Conservation (phyloP, 2,329 filamentous ascomycete species). For the Botrytis sinoallii region DNA sequence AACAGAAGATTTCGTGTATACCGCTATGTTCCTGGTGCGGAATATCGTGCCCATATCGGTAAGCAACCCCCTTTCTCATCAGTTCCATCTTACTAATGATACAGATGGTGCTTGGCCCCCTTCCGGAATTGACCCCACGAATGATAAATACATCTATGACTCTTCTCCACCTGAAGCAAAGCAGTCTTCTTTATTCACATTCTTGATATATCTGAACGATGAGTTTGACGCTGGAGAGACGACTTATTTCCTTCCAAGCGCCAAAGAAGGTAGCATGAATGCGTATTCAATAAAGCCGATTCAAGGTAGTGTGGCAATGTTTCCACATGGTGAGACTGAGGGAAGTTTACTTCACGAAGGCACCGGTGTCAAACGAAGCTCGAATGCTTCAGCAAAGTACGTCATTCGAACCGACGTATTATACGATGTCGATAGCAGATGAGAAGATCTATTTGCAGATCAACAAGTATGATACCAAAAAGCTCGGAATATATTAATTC, state of each 20-base stretch:
- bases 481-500: not conserved
- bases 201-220: slow-evolving; percentile 67
- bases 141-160: slow-evolving; percentile 59
- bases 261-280: slow-evolving; percentile 62
- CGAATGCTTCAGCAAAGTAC: slow-evolving; percentile 56
- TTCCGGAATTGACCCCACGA: slow-evolving; percentile 55
- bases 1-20: slow-evolving; percentile 71
- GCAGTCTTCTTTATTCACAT: slow-evolving; percentile 67
- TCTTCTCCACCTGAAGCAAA: slow-evolving; percentile 55
- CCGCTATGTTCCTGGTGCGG: slow-evolving; percentile 68
- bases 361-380: slow-evolving; percentile 64
- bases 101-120: slow-evolving; percentile 68
- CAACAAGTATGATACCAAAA: not conserved
- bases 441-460: not conserved
- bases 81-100: slow-evolving; percentile 4
- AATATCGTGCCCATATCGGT: slow-evolving; percentile 66
- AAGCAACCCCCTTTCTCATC: slow-evolving; percentile 19
- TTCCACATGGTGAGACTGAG: slow-evolving; percentile 66
- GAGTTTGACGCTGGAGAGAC: slow-evolving; percentile 71
- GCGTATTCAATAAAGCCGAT: slow-evolving; percentile 67
- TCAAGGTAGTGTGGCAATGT: slow-evolving; percentile 66
- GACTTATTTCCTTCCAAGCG: slow-evolving; percentile 65
- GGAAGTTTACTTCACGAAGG: slow-evolving; percentile 67
- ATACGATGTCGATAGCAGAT: slow-evolving; percentile 53
- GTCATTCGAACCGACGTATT: slow-evolving; percentile 70